These are phyloP conservation scores for Aegilops longissima DNA, from an alignment of 176 grass and related monocot species.

Conservation along the genomic window DNA sequence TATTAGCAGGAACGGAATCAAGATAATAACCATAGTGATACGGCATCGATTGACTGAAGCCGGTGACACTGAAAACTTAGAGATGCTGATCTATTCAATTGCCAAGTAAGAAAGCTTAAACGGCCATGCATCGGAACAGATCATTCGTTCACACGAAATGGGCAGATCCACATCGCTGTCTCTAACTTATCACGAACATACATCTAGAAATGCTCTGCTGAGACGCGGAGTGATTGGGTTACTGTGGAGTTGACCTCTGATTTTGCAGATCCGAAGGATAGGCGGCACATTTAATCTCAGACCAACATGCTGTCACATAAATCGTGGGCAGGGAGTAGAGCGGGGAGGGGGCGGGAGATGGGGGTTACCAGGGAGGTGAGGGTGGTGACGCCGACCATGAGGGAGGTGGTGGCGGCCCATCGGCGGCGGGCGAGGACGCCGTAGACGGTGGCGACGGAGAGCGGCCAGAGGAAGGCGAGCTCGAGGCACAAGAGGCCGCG, in stretches of 20 bases:
- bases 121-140: not conserved
- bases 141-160: not conserved
- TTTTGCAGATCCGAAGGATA: not conserved
- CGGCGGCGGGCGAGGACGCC: conserved; percentile 56
- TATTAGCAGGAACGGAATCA: not conserved
- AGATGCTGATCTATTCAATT: not conserved
- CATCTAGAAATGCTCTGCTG: not conserved
- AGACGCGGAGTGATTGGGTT: not conserved
- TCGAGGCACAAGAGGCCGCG: conserved; percentile 57
- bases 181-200: not conserved
- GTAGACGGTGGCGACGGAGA: conserved; percentile 70
- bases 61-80: not conserved
- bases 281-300: not conserved
- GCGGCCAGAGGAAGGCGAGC: conserved; percentile 76
- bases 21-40: not conserved
- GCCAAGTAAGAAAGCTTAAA: not conserved
- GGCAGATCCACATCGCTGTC: not conserved
- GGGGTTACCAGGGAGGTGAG: conserved; percentile 71
- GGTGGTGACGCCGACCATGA: conserved; percentile 66
- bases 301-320: not conserved
- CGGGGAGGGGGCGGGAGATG: not conserved
- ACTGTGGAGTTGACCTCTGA: not conserved
- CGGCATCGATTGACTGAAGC: not conserved
- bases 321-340: not conserved
- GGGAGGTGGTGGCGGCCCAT: conserved; percentile 74